These are phyloP conservation scores for Microcos paniculata DNA, from an alignment of 345 rosid genomes.

Conservation along the genomic window DNA sequence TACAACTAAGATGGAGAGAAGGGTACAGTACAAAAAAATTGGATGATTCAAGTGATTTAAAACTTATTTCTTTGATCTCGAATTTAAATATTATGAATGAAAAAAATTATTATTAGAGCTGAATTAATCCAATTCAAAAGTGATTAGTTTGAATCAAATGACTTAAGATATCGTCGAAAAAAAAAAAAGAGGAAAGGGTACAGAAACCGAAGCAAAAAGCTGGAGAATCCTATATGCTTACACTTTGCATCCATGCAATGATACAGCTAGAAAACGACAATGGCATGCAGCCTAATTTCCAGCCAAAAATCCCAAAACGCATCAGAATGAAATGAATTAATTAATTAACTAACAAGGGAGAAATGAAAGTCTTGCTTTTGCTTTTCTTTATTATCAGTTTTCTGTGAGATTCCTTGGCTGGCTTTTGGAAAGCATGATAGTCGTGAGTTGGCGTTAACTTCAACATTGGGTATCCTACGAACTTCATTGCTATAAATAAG, in stretches of 20 bases:
- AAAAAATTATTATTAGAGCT: no score
- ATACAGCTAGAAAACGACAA: slow-evolving; percentile 3
- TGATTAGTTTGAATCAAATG: no score
- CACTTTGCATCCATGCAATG: slow-evolving; percentile 9
- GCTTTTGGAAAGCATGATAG: background rate
- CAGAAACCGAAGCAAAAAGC: background rate
- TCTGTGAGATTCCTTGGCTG: no score
- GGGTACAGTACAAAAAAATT: no score
- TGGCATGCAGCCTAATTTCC: background rate
- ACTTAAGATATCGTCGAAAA: no score
- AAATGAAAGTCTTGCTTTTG: background rate
- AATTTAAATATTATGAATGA: no score
- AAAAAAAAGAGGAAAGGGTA: no score
- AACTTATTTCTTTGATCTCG: no score
- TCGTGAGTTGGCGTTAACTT: slow-evolving; percentile 12
- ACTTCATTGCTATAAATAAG: background rate
- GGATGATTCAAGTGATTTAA: no score
- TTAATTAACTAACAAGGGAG: background rate
- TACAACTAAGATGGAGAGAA: no score
- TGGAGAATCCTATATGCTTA: background rate
- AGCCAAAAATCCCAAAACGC: background rate
- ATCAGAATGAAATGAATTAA: background rate
- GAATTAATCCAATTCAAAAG: no score
- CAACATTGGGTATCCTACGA: background rate
- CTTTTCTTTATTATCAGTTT: background rate